phyloP scores from a whole-genome alignment of 495 filamentous ascomycete genomes.

The Hypomontagnella submonticulosa region DNA sequence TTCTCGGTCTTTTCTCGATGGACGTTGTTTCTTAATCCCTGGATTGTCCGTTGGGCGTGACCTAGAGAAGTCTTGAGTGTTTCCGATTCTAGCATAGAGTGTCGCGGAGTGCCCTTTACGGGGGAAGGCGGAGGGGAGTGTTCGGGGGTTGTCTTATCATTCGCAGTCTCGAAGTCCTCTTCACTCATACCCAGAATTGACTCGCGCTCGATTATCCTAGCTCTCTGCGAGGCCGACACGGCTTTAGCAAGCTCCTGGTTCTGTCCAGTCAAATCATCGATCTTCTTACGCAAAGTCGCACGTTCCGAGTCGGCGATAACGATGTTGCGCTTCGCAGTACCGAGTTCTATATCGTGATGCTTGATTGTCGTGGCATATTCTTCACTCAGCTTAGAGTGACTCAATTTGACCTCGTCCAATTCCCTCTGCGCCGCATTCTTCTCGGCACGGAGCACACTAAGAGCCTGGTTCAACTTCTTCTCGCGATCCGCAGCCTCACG shows the following conservation, averaged over 20 bases:
- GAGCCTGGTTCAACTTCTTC: conserved; percentile 75
- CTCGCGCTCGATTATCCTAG: conserved; percentile 72
- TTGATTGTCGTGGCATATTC: conserved; percentile 80
- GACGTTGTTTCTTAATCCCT: conserved; percentile 91
- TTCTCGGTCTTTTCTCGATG: conserved; percentile 99
- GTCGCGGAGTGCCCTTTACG: conserved; percentile 87
- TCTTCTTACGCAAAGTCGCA: conserved; percentile 75
- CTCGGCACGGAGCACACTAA: conserved; percentile 75
- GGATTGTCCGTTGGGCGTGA: conserved; percentile 95
- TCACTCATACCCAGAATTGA: conserved; percentile 65
- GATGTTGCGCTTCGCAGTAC: conserved; percentile 78
- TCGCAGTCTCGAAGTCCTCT: conserved; percentile 71
- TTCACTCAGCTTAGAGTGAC: conserved; percentile 79
- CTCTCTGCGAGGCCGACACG: conserved; percentile 70
- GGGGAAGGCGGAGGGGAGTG: conserved; percentile 91
- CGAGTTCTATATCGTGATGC: conserved; percentile 87
- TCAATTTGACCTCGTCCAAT: conserved; percentile 85
- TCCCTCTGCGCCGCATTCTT: conserved; percentile 82
- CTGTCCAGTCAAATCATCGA: conserved; percentile 85
- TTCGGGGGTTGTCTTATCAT: conserved; percentile 81
- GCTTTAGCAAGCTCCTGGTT: conserved; percentile 90
- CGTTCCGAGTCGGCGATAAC: conserved; percentile 80
- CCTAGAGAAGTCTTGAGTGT: conserved; percentile 92
- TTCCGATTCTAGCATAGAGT: conserved; percentile 90
- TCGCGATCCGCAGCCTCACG: conserved; percentile 82